Evolutionary conservation across 176 grass and related monocot genomes (phyloP), one percentile per base, ranked within the genome.

Genomic region (Phoenix roebelenii): DNA sequence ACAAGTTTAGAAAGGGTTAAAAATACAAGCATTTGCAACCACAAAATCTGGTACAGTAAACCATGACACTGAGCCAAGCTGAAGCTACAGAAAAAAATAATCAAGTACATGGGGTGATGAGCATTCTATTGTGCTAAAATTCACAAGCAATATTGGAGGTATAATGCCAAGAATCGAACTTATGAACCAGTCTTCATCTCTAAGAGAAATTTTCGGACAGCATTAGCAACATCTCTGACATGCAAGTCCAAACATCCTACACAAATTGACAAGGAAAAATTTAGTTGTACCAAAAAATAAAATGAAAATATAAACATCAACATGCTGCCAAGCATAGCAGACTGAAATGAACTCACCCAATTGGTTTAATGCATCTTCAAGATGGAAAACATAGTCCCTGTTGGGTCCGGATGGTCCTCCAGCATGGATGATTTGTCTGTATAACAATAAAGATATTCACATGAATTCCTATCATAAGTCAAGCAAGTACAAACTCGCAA

Each of bases 351-450:
- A 25, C 61, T 74, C 63, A 90, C 92, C 92, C 61, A 97, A 72
- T 74, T 88, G 79, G 35, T 80, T 71, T 28, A 97, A 69, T 1
- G 78, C 74, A 20, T 88, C 81, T 67, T 97, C 84, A 1, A 97
- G 80, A 57, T 80, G 85, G 84, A 91, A 91, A 69, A 97, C 5
- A 57, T 97, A 97, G 58, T 91, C 87, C 77, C 55, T 91, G 49
- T 97, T 97, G 54, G 87, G 93, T 88, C 93, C 93, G 57, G 70
- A 73, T 35, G 93, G 93, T 5, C 93, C 87, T 66, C 83, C 55
- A 25, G 93, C 93, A 3, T 76, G 65, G 52, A 75, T 74, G 59
- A 97, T 97, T 91, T 91, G 87, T 76, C 93, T 97, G 60, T 49
- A 72, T 15, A 77, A 32, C 29, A 3, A 55, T 61, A 44, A 44